These are phyloP conservation scores for Coemansia umbellata DNA, from an alignment of 192 early-diverging fungal genomes.

Conservation along the genomic window DNA sequence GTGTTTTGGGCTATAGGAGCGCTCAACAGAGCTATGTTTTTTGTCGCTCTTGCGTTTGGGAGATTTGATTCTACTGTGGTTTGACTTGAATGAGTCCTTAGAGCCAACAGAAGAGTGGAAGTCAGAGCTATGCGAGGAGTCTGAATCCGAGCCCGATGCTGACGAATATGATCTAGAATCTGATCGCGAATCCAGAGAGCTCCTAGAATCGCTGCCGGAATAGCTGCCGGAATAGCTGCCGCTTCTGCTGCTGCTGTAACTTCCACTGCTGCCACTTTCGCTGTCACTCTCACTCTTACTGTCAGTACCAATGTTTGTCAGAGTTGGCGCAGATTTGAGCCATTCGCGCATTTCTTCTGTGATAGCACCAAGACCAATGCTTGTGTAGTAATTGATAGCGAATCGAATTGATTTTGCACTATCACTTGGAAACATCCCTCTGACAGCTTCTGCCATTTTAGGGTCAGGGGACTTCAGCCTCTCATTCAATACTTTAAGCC, in stretches of 20 bases:
- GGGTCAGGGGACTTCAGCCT: constrained; percentile 61
- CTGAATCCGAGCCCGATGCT: constrained; percentile 14
- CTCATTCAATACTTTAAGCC: constrained; percentile 72
- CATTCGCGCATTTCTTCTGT: constrained; percentile 92
- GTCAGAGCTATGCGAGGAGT: neutral
- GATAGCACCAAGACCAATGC: constrained; percentile 86
- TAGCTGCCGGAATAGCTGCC: constrained; percentile 15
- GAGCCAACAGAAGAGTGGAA: constrained; percentile 12
- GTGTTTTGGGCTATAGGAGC: no score
- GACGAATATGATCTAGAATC: constrained; percentile 12
- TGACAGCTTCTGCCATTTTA: constrained; percentile 65
- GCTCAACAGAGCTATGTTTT: neutral
- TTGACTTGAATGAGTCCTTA: constrained; percentile 1
- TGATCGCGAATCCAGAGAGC: constrained; percentile 5
- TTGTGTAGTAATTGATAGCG: constrained; percentile 97
- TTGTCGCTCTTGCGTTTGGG: neutral
- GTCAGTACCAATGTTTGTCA: constrained; percentile 6
- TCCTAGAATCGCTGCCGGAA: constrained; percentile 25
- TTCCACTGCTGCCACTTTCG: constrained; percentile 16
- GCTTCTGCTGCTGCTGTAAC: constrained; percentile 20
- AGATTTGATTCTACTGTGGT: neutral
- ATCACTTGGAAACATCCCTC: constrained; percentile 87
- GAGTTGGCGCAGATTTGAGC: constrained; percentile 57
- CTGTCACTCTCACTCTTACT: constrained; percentile 18
- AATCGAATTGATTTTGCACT: constrained; percentile 85